phyloP scores from a whole-genome alignment of 1,139 yeast genomes.

The Suhomyces ambrosiae region DNA sequence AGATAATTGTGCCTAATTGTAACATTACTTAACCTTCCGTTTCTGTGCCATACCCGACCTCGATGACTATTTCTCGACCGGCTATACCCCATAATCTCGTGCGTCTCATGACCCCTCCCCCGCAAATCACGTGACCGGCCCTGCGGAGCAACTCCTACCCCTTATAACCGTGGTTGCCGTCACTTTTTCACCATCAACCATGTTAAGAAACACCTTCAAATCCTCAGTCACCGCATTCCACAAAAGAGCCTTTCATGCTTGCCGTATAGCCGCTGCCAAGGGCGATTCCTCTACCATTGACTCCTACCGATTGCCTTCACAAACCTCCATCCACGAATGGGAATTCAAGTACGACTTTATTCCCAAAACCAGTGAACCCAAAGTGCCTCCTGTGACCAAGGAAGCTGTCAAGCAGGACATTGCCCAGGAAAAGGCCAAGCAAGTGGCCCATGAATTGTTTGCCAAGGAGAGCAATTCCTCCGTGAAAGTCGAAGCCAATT shows the following conservation, averaged over 20 bases:
- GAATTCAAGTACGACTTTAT: slow-evolving; percentile 55
- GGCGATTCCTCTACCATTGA: slow-evolving; percentile 51
- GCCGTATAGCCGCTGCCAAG: slow-evolving; percentile 29
- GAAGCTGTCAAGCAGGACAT: slow-evolving; percentile 54
- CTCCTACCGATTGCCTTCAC: slow-evolving; percentile 48
- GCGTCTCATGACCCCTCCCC: slow-evolving; percentile 10
- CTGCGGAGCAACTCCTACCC: slow-evolving; percentile 11
- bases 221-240: slow-evolving; percentile 1
- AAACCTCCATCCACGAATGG: slow-evolving; percentile 51
- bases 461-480: slow-evolving; percentile 39
- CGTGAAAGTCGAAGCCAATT: slow-evolving; percentile 49
- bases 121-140: slow-evolving; percentile 11
- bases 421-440: slow-evolving; percentile 43
- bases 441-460: slow-evolving; percentile 46
- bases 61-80: no score
- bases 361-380: slow-evolving; percentile 47
- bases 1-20: no score
- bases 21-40: no score
- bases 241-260: slow-evolving; percentile 7
- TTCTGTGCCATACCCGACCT: no score
- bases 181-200: neutral
- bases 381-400: slow-evolving; percentile 54
- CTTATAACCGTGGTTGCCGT: neutral
- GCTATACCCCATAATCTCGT: no score
- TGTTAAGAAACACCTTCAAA: slow-evolving; percentile 3